These are phyloP conservation scores for Dentiscutata heterogama DNA, from an alignment of 371 early-diverging fungal species.

Conservation along the genomic window DNA sequence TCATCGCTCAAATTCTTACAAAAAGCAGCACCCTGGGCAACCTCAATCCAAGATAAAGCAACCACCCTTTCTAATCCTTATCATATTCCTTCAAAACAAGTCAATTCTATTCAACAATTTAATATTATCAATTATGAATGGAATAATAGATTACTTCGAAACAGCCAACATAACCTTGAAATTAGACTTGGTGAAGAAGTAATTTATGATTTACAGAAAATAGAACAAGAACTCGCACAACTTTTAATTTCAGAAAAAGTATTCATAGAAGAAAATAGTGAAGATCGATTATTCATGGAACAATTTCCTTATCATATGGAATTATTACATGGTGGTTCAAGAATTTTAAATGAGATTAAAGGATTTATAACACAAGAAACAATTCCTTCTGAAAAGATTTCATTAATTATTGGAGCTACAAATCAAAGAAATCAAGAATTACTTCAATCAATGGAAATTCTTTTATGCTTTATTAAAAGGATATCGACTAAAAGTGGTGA, in stretches of 20 bases:
- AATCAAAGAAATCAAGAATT: not conserved
- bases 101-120: not conserved
- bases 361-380: conserved; percentile 26
- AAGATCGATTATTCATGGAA: conserved; percentile 19
- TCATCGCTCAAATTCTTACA: conserved; percentile 23
- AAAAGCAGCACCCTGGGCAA: too few species aligned
- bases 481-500: not conserved
- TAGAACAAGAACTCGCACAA: conserved; percentile 35
- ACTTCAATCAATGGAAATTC: conserved; percentile 22
- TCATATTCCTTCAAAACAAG: conserved; percentile 4
- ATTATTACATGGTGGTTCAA: conserved; percentile 23
- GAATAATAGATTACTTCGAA: conserved; percentile 31
- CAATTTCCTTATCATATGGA: conserved; percentile 37
- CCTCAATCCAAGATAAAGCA: not conserved
- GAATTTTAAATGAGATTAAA: conserved; percentile 37
- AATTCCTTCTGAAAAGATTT: not conserved
- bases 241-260: conserved; percentile 26
- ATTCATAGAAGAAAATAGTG: not conserved
- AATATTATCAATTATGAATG: conserved; percentile 41
- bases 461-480: conserved; percentile 42
- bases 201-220: conserved; percentile 42
- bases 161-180: conserved; percentile 33
- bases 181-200: not conserved
- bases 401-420: conserved; percentile 7
- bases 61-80: not conserved